Evolutionary conservation across 345 rosid genomes (phyloP).

Genomic region (Trapa incisa): DNA sequence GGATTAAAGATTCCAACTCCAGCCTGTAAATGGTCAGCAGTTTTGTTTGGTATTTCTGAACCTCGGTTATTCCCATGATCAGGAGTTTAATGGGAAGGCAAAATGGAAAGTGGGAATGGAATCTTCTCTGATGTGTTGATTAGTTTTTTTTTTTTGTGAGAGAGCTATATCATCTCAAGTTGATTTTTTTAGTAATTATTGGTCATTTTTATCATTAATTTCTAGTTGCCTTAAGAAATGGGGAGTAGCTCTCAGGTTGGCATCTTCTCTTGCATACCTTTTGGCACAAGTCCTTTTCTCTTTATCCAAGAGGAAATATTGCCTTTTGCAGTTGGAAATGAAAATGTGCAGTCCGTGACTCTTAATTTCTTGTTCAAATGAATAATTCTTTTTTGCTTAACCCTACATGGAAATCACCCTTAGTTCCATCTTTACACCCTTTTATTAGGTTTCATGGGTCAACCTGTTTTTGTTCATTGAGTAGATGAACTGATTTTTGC

Average conservation of each 20-base stretch:
- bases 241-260: neutral
- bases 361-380: too few species aligned
- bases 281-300: neutral
- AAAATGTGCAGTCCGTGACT: neutral
- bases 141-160: neutral
- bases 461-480: neutral
- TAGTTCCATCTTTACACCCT: neutral
- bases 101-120: neutral
- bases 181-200: neutral
- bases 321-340: neutral
- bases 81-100: neutral
- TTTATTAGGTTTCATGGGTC: neutral
- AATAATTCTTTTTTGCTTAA: neutral
- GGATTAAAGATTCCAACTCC: neutral
- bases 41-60: neutral
- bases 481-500: neutral
- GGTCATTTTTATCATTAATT: neutral
- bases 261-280: neutral
- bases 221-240: neutral
- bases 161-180: neutral
- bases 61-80: neutral
- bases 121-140: neutral
- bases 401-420: neutral
- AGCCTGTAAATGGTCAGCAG: neutral
- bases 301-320: neutral